A percentile compares a stretch with the other conserved stretches of the same genome.
Conservation (phyloP, 2,329 filamentous ascomycete genomes). For the Remersonia thermophila region DNA sequence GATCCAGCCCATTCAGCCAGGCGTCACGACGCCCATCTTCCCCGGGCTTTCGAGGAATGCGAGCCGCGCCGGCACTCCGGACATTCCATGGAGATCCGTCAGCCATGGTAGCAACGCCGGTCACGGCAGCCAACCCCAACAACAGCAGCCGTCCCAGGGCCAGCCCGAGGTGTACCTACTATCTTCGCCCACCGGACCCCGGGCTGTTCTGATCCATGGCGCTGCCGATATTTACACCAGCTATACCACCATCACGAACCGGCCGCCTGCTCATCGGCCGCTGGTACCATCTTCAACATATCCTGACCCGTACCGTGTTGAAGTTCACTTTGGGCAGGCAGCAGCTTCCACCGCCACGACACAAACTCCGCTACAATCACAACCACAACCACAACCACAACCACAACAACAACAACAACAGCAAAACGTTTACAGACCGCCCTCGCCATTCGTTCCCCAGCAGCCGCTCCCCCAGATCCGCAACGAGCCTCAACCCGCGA, state of each 20-base stretch:
- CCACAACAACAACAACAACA: no score
- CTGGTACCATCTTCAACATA: constrained; percentile 2
- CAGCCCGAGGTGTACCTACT: constrained; percentile 46
- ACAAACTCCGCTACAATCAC: no score
- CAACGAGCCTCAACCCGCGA: constrained; percentile 7
- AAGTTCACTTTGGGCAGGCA: no score
- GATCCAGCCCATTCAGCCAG: constrained; percentile 28
- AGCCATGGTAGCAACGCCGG: constrained; percentile 20
- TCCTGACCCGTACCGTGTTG: no score
- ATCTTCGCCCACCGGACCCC: constrained; percentile 47
- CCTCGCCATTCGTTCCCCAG: constrained; percentile 15
- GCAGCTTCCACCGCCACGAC: no score
- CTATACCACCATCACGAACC: constrained; percentile 20
- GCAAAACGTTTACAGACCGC: constrained; percentile 17
- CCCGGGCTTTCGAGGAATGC: constrained; percentile 26
- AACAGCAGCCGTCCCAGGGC: constrained; percentile 9
- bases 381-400: no score
- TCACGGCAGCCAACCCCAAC: neutral
- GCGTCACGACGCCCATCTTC: constrained; percentile 30
- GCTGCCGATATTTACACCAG: constrained; percentile 38
- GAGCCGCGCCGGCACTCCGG: constrained; percentile 37
- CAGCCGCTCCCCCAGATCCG: constrained; percentile 10
- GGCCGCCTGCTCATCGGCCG: constrained; percentile 3
- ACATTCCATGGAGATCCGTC: constrained; percentile 24
- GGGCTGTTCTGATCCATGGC: constrained; percentile 43